phyloP scores from a whole-genome alignment of 805 yeast genomes.

The Candida boleticola region DNA sequence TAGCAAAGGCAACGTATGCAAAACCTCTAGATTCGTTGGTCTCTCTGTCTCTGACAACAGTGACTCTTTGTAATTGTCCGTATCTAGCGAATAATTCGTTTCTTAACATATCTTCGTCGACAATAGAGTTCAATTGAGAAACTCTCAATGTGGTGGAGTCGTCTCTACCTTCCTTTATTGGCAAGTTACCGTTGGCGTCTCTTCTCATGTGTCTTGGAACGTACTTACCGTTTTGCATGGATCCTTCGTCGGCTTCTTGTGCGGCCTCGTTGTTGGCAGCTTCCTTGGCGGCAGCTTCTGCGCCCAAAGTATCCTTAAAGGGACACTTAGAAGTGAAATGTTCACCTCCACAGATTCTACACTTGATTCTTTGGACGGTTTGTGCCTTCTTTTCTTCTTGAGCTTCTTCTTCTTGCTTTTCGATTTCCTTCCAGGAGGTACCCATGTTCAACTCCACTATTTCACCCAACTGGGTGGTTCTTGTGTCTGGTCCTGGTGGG shows the following conservation, averaged over 20 bases:
- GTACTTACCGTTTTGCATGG: conserved; percentile 32
- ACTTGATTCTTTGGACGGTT: conserved; percentile 49
- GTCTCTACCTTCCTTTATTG: conserved; percentile 55
- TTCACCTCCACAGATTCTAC: conserved; percentile 92
- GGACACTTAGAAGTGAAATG: conserved; percentile 97
- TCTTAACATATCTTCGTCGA: conserved; percentile 78
- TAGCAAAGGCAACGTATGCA: conserved; percentile 84
- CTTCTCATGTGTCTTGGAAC: conserved; percentile 47
- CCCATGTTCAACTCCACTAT: conserved; percentile 73
- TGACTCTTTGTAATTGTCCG: conserved; percentile 72
- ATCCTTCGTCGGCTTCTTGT: conserved; percentile 21
- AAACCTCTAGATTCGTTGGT: conserved; percentile 94
- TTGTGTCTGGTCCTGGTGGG: conserved; percentile 82
- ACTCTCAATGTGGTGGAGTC: conserved; percentile 86
- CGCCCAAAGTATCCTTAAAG: conserved; percentile 80
- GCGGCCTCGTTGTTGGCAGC: conserved; percentile 37
- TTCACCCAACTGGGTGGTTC: conserved; percentile 88
- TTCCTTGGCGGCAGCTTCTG: conserved; percentile 41
- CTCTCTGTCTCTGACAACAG: conserved; percentile 84
- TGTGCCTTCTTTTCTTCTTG: conserved; percentile 42
- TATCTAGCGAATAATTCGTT: conserved; percentile 64
- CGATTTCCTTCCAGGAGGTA: conserved; percentile 73
- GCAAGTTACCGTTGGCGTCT: conserved; percentile 41
- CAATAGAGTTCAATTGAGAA: conserved; percentile 83
- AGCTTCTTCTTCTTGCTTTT: conserved; percentile 65